Percentiles rank a stretch among this genome's conserved stretches.
These are phyloP conservation scores for Fraxinus velutina DNA, from an alignment of 305 asterid species.

Conservation along the genomic window DNA sequence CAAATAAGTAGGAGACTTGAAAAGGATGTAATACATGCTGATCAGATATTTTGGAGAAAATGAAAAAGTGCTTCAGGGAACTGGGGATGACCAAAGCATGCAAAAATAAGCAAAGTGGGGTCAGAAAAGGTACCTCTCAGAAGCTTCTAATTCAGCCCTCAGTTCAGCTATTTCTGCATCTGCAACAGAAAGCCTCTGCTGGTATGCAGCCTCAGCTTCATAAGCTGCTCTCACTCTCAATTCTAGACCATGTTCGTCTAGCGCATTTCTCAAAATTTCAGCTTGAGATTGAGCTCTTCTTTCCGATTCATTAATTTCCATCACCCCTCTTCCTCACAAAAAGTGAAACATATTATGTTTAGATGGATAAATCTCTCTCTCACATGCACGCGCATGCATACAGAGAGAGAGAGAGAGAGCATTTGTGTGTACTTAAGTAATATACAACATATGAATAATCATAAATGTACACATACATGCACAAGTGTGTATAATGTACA, in stretches of 20 bases:
- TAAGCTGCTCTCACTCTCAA: conserved; percentile 90
- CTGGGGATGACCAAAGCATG: conserved; percentile 1
- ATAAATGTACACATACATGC: conserved; percentile 8
- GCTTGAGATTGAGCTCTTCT: conserved; percentile 76
- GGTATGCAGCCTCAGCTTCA: conserved; percentile 93
- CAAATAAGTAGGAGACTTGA: not conserved
- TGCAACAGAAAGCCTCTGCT: conserved; percentile 80
- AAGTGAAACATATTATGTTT: conserved; percentile 16
- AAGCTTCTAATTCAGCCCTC: conserved; percentile 73
- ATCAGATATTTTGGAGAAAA: not conserved
- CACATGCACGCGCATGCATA: not conserved
- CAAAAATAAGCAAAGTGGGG: conserved; percentile 12
- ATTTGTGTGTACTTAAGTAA: not conserved
- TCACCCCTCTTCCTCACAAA: conserved; percentile 52
- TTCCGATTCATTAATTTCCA: conserved; percentile 77
- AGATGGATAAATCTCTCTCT: conserved; percentile 10
- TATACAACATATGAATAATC: not conserved
- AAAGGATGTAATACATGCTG: not conserved
- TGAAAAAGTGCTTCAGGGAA: not conserved
- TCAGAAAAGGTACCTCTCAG: conserved; percentile 63
- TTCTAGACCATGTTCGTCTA: conserved; percentile 82
- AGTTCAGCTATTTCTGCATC: conserved; percentile 80
- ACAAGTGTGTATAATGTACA: not conserved
- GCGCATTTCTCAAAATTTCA: conserved; percentile 65
- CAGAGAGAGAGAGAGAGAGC: not conserved